Base-by-base conservation (phyloP, 2,329 filamentous ascomycete species). In the Pseudocercospora fuligena region DNA sequence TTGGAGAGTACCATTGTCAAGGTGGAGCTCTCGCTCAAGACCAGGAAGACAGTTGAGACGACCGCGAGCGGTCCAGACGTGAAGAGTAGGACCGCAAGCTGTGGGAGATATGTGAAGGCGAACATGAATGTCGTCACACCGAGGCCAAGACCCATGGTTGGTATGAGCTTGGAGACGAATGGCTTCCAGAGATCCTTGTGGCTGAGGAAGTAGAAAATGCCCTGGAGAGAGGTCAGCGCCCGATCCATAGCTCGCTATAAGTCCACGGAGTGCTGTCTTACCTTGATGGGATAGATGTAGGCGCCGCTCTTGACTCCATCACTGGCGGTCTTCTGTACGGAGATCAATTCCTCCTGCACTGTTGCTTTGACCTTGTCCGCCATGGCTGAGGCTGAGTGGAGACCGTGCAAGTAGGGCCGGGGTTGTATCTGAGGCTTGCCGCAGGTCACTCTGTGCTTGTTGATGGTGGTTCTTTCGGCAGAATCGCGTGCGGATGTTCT, bases 231-330 rank as follows among this genome's bases (percentile, higher is more conserved):
- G n/a, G 31, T 67, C 16, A 65, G 49, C 3, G 49, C 9, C 49
- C 14, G 49, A 16, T 7, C 5, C 33, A 5, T 8, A 36, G 9
- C 33, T 12, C 33, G 12, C 33, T 14, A 12, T 36, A 8, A 36
- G 3, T 11, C 14, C 1, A 12, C 11, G 33, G 33, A 2, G 2
- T 14, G 33, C 11, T 1, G 1, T 36, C 74, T 65, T 77, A 86
- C 87, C 78, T 87, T 93, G 80, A 97, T 85, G 27, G 94, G 94
- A 80, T 97, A 97, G 69, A 96, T 80, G 77, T 95, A 97, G 25
- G 93, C 88, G 59, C 89, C 88, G 70, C 93, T 97, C 73, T 85
- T 88, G 60, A 89, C 87, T 33, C 92, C 92, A 74, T 92, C 88
- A 47, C 85, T 80, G 49, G 92, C 84, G 43, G 93, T 82, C 16